Evolutionary conservation across 2,329 filamentous ascomycete species (phyloP).

Genomic region (Cercospora sp.): DNA sequence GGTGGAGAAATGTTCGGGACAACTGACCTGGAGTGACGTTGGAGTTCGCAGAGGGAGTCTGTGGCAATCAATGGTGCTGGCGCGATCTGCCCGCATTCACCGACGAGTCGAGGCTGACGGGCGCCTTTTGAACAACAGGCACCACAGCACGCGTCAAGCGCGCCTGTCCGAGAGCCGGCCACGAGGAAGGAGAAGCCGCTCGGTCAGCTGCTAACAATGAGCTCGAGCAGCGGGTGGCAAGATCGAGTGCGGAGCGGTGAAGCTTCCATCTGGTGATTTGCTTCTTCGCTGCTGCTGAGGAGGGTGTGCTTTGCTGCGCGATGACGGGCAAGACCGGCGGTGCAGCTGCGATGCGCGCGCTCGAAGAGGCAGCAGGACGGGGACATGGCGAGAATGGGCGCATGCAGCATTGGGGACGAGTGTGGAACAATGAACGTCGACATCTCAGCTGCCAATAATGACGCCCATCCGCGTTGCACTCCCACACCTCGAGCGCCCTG

Average conservation of each 20-base stretch:
- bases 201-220: slow-evolving; percentile 1
- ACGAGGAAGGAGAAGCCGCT: not conserved
- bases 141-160: not conserved
- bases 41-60: not conserved
- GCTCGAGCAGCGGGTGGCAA: not conserved
- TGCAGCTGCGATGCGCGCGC: not conserved
- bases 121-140: not conserved
- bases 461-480: not conserved
- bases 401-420: slow-evolving; percentile 1
- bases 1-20: not conserved
- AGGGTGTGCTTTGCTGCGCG: not conserved
- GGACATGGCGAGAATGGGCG: not conserved
- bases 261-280: not conserved
- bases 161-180: not conserved
- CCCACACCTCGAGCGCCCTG: not conserved
- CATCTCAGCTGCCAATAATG: not conserved
- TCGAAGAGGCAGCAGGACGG: not conserved
- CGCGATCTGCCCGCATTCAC: not conserved
- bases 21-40: slow-evolving; percentile 11
- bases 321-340: not conserved
- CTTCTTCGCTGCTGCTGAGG: not conserved
- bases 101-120: not conserved
- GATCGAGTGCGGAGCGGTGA: not conserved
- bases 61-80: not conserved
- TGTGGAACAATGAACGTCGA: not conserved